Evolutionary conservation across 768 basidiomycete genomes (phyloP), one percentile per base, ranked within the genome.

Genomic region (Rickenella mellea): DNA sequence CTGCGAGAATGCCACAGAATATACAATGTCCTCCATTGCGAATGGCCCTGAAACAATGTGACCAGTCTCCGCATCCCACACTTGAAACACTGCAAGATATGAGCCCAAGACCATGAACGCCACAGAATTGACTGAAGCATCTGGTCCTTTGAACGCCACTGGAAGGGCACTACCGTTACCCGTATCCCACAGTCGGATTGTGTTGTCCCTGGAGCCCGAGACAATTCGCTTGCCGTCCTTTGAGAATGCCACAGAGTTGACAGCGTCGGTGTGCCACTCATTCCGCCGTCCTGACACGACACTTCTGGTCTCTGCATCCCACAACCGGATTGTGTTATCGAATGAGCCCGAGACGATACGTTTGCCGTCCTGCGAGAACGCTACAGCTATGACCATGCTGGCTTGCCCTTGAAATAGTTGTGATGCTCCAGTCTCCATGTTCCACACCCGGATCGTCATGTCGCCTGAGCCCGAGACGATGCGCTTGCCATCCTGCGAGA

Each of bases 371-470:
- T 55, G 61, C 11, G 61, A 61, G 47, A 54, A 59, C 10, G 54
- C 50, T 7, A 56, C 48, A 38, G 38, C 30, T 12, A 29, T 44
- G 17, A 58, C 44, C 10, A 31, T 27, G 30, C 40, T 43, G 22
- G 30, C 20, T 30, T 56, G 55, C n/a, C 49, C 51, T 11, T 47
- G 21, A 11, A 56, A 27, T 26, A 41, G 46, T 11, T 30, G 6
- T 15, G 24, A 26, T 10, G 50, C 24, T 27, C 40, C 28, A 6
- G 61, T 57, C 17, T 90, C n/a, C 19, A 24, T 72, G 56, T 91
- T 87, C 87, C 90, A 92, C 45, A 82, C 78, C 60, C 90, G 87
- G 47, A 93, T 56, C 37, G 84, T 89, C 69, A 85, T 84, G 56
- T 20, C 27, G 22, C 38, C 9, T 22, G 41, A 22, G 33, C 46